Conservation (phyloP, 2,329 filamentous ascomycete genomes). For the Didymella pomorum region DNA sequence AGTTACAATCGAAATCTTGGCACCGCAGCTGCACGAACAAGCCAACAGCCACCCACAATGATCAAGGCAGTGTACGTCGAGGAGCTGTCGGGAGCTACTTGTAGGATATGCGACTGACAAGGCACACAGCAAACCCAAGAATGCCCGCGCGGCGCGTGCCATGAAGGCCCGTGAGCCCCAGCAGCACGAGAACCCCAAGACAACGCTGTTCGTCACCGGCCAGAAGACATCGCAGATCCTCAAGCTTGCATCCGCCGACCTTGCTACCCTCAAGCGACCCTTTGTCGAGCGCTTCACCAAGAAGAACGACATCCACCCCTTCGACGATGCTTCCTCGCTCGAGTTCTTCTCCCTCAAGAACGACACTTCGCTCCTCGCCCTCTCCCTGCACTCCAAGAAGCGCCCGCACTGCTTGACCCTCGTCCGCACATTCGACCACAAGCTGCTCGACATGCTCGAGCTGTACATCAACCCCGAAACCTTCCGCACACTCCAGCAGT, state of each 20-base stretch:
- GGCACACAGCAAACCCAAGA: conserved; percentile 68
- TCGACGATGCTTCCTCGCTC: conserved; percentile 85
- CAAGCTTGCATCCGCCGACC: conserved; percentile 83
- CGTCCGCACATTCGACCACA: conserved; percentile 81
- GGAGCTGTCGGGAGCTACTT: accelerated
- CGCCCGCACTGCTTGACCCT: conserved; percentile 89
- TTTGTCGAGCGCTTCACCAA: conserved; percentile 92
- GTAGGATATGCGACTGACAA: conserved; percentile 3
- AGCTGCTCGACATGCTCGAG: conserved; percentile 95
- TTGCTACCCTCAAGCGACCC: conserved; percentile 84
- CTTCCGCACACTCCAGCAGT: conserved; percentile 74
- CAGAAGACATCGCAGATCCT: conserved; percentile 83
- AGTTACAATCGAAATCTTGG: conserved; percentile 18
- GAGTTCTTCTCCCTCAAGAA: conserved; percentile 98
- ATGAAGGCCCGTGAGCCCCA: conserved; percentile 94
- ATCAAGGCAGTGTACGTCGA: conserved; percentile 42
- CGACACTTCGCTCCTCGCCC: conserved; percentile 84
- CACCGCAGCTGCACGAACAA: conserved; percentile 11
- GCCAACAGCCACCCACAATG: conserved; percentile 32
- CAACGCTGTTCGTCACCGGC: conserved; percentile 86
- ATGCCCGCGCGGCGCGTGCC: conserved; percentile 91
- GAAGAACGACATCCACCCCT: conserved; percentile 95
- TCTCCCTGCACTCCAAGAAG: conserved; percentile 90
- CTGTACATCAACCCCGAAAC: conserved; percentile 79
- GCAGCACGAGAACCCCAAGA: conserved; percentile 87